phyloP scores from a whole-genome alignment of 2,329 filamentous ascomycete genomes.

The Penicillium aurantiogriseum region DNA sequence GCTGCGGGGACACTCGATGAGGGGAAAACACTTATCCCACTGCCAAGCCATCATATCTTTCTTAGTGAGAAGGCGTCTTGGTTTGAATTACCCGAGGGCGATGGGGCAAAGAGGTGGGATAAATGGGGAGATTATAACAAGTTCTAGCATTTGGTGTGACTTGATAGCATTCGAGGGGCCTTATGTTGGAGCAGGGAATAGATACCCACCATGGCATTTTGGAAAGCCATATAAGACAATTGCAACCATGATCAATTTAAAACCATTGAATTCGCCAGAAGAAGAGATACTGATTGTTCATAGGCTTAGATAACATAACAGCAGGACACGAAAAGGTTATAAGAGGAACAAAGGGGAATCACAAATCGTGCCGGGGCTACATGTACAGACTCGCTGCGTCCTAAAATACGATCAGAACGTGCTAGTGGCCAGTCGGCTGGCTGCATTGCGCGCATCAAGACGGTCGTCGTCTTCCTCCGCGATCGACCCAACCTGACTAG shows the following conservation, averaged over 20 bases:
- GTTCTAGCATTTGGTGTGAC: background rate
- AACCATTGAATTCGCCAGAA: background rate
- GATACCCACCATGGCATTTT: background rate
- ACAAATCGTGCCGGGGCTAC: conserved; percentile 33
- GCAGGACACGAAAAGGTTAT: conserved; percentile 15
- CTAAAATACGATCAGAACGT: conserved; percentile 64
- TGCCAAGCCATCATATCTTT: conserved; percentile 45
- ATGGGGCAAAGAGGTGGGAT: conserved; percentile 32
- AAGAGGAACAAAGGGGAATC: conserved; percentile 32
- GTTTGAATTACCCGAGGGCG: conserved; percentile 38
- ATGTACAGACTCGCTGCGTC: conserved; percentile 31
- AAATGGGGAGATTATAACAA: conserved; percentile 15
- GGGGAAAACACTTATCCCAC: conserved; percentile 27
- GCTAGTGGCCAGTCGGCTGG: conserved; percentile 87
- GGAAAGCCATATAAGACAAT: background rate
- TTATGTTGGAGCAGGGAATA: background rate
- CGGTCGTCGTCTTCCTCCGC: conserved; percentile 72
- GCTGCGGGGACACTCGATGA: conserved; percentile 44
- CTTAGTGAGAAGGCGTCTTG: conserved; percentile 43
- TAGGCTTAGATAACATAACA: conserved; percentile 27
- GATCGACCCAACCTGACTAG: conserved; percentile 47
- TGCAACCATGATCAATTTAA: background rate
- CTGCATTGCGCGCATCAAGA: conserved; percentile 92
- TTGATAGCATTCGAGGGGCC: background rate
- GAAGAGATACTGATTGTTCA: background rate